phyloP scores from a whole-genome alignment of 2,329 filamentous ascomycete genomes.

The Stromatinia cepivora region DNA sequence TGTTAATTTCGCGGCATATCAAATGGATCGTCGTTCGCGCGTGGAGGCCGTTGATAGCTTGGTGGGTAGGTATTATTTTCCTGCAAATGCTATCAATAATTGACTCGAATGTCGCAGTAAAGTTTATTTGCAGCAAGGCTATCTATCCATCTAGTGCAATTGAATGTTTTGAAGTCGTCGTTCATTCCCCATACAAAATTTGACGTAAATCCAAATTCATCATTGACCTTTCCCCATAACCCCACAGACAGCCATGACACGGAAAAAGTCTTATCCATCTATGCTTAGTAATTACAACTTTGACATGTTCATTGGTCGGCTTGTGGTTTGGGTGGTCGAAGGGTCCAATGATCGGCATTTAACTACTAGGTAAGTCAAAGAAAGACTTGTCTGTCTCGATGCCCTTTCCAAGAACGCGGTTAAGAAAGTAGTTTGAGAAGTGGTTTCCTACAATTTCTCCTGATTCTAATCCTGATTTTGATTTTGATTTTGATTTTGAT shows the following conservation, averaged over 20 bases:
- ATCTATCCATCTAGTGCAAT: neutral
- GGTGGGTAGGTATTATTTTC: neutral
- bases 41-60: neutral
- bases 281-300: neutral
- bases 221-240: conserved; percentile 18
- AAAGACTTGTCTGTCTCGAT: neutral
- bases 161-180: neutral
- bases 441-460: neutral
- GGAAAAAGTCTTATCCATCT: conserved; percentile 2
- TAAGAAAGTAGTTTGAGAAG: neutral
- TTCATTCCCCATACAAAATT: conserved; percentile 9
- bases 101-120: neutral
- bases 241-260: conserved; percentile 14
- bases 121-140: neutral
- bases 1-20: neutral
- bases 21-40: conserved; percentile 6
- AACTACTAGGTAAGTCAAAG: no score
- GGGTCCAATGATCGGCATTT: neutral
- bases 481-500: neutral
- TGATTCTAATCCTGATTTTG: no score
- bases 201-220: conserved; percentile 6
- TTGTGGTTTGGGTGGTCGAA: neutral
- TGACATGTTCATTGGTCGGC: neutral
- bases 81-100: neutral
- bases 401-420: neutral